phyloP scores from a whole-genome alignment of 352 stramenopile species.

The Pelagophyceae sp. region DNA sequence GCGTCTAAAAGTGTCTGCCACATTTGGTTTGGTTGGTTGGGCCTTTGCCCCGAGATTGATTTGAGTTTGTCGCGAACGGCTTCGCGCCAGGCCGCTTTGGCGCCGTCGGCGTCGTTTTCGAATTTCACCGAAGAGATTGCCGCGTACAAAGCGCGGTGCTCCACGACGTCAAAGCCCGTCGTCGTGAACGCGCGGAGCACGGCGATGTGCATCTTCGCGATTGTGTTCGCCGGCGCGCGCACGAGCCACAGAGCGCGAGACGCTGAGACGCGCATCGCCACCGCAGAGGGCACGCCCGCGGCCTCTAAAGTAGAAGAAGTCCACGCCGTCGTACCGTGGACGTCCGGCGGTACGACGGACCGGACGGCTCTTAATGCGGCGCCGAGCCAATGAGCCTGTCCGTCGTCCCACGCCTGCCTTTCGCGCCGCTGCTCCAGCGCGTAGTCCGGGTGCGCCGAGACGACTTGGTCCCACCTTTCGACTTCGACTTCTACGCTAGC shows the following conservation, averaged over 20 bases:
- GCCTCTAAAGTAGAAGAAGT: neutral
- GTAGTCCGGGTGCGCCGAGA: constrained; percentile 32
- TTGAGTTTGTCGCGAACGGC: constrained; percentile 8
- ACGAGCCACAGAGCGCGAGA: constrained; percentile 36
- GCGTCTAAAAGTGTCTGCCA: too few species aligned
- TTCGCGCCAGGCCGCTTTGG: constrained; percentile 23
- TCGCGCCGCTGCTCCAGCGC: constrained; percentile 23
- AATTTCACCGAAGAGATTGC: constrained; percentile 31
- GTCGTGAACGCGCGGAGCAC: constrained; percentile 35
- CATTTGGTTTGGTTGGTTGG: too few species aligned
- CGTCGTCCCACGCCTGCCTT: constrained; percentile 25
- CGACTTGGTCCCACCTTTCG: constrained; percentile 34
- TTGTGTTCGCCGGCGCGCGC: constrained; percentile 19
- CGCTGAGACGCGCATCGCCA: constrained; percentile 12
- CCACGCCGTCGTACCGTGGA: neutral
- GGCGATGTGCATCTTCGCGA: constrained; percentile 40
- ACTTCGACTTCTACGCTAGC: constrained; percentile 28
- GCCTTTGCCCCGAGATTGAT: too few species aligned
- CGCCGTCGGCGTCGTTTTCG: constrained; percentile 40
- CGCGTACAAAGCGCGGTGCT: constrained; percentile 37
- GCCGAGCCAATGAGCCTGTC: constrained; percentile 19
- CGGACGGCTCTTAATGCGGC: constrained; percentile 22
- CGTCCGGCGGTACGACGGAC: constrained; percentile 26
- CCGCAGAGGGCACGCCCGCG: neutral
- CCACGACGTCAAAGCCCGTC: constrained; percentile 37